Evolutionary conservation across 202 grass and related monocot species (phyloP), one percentile per base, ranked within the genome.

Genomic region (Carex sylvatica): DNA sequence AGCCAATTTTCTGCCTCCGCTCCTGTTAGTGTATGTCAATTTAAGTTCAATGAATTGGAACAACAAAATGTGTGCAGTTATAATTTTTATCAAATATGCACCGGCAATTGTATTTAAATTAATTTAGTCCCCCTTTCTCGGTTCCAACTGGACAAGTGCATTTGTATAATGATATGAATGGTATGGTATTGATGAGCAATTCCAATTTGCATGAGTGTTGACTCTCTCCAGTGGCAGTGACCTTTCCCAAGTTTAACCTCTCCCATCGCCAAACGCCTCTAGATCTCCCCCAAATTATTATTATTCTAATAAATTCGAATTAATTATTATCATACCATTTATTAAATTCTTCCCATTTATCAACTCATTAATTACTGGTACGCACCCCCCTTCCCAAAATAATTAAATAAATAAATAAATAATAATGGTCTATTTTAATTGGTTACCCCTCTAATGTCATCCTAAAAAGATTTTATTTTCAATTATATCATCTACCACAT

Each of bases 331-430:
- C 71, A 55, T 52, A 75, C 71, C 20, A 75, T 52, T 55, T 75
- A 52, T 75, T 14, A 51, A 75, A 14, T 64, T 40, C 19, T 9
- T 38, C 15, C 70, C 23, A 36, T 81, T 81, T 52, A 67, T 62
- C 61, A 53, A 46, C 61, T 51, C 79, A 81, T 81, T 81, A 52
- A 81, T 81, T 81, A 23, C 78, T 64, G 13, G 60, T 15, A 61
- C 24, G 30, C 78, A 12, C 78, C 36, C 22, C 59, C 58, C 59
- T 2, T 2, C 8, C 42, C 8, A 44, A 44, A 9, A 10, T n/a
- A n/a, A n/a, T n/a, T n/a, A n/a, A n/a, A 2, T 10, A 9, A 44
- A 40, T 7, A 9, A 44, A 44, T 44, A 40, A 7, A 9, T 9
- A 44, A 9, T 46, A 9, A 46, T n/a, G 60, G 44, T n/a, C 40